Evolutionary conservation across 192 early-diverging fungal species (phyloP), one percentile per base, ranked within the genome.

Genomic region (Backusella mclennaniae): DNA sequence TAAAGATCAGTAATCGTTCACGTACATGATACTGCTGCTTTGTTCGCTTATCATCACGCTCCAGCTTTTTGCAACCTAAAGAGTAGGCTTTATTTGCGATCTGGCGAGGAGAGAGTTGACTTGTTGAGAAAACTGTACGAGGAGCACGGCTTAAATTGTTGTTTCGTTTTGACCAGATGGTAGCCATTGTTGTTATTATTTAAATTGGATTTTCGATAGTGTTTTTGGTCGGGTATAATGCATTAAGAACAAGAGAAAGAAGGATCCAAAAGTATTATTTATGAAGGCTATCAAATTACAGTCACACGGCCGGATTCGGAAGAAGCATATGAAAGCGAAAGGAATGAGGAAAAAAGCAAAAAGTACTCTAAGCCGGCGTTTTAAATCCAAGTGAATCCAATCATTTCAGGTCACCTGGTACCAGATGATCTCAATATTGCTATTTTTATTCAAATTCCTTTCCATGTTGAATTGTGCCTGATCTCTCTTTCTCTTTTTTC

Each of bases 41-140:
- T 33, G 29, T n/a, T 12, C 73, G 53, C 59, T 35, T 66, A 41
- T 79, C 77, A 66, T 79, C 77, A 70, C 77, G 73, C 68, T 79
- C 77, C 35, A 79, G 52, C 23, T 79, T 79, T 19, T 79, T 79
- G 53, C 68, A 74, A 11, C 69, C 77, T 36, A 79, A 36, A 2
- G 36, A 74, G 41, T 74, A 49, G 6, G 77, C 73, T 71, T 73
- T 73, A 35, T 38, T 79, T 49, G 77, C 77, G 36, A 79, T 68
- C 35, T 79, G 77, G 6, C 77, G 73, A 36, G 77, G 77, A 17
- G 77, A 79, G 29, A 74, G 33, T 39, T 69, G 21, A 3, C 36
- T 69, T 26, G 52, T 59, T 31, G 49, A 36, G 23, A 74, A 74
- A 2, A 74, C 42, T 41, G 73, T 74, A 41, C 53, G 36, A 23